A percentile compares a stretch with the other conserved stretches of the same genome.
These are phyloP conservation scores for Alternaria gansuensis DNA, from an alignment of 2,329 filamentous ascomycete species.

Conservation along the genomic window DNA sequence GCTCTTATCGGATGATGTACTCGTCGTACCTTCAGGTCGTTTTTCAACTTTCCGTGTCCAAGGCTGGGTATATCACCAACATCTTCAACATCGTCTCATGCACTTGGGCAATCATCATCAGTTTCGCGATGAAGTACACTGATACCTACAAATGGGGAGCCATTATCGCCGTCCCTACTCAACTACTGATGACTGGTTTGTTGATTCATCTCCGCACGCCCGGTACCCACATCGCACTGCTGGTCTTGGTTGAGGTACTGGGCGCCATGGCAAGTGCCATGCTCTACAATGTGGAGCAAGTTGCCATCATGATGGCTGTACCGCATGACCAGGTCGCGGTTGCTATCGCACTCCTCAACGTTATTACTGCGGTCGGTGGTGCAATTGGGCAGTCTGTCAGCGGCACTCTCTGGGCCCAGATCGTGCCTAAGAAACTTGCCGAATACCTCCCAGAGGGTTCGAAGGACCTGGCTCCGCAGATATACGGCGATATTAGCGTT, in stretches of 20 bases:
- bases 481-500: constrained; percentile 56
- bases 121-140: constrained; percentile 31
- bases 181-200: constrained; percentile 37
- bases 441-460: constrained; percentile 30
- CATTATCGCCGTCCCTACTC: constrained; percentile 34
- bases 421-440: constrained; percentile 55
- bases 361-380: constrained; percentile 63
- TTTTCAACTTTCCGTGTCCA: constrained; percentile 27
- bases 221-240: constrained; percentile 31
- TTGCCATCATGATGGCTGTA: constrained; percentile 35
- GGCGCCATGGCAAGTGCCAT: constrained; percentile 34
- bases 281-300: constrained; percentile 31
- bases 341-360: constrained; percentile 59
- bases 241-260: constrained; percentile 44
- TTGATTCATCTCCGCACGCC: constrained; percentile 43
- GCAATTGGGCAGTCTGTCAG: constrained; percentile 60
- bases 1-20: constrained; percentile 46
- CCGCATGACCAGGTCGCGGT: constrained; percentile 31
- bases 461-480: constrained; percentile 12
- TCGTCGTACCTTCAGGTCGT: constrained; percentile 53
- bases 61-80: constrained; percentile 34
- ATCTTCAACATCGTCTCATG: constrained; percentile 37
- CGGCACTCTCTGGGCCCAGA: constrained; percentile 69
- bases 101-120: constrained; percentile 30
- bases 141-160: constrained; percentile 39